Base-by-base conservation (phyloP, 2,329 filamentous ascomycete genomes). In the Grosmannia huntii region DNA sequence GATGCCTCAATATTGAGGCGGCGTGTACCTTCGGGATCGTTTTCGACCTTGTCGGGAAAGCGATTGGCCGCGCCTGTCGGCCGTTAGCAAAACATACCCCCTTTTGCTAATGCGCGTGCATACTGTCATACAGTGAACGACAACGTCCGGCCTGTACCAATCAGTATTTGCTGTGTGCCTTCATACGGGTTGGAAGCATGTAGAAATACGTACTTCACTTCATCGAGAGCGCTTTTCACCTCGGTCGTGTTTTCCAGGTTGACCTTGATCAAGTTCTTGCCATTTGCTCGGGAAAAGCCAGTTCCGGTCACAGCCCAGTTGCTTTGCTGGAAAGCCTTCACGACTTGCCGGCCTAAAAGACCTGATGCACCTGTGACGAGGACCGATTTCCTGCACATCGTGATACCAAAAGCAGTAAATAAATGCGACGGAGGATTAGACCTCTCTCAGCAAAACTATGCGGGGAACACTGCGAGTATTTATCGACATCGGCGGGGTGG, bases 361-460 rank as follows among this genome's bases (percentile, higher is more conserved):
- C 90, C 90, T 23, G 87, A 92, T 44, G 89, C 90, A 59, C 90
- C 90, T 7, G 90, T 96, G 58, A 96, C 75, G 28, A 96, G 76
- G 11, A 81, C 89, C 28, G 78, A 84, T 60, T 79, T 72, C 7
- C 60, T 56, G 1, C 68, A 56, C 71, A 74, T 74, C n/a, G 14
- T 38, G 23, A 28, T 44, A 14, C 9, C 4, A 5, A 12, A n/a
- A n/a, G 4, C 41, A 14, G 19, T 19, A 12, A 36, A 33, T 9
- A 28, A 28, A 28, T 5, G 28, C 5, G 7, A 28, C 5, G 25
- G 1, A 10, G 5, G 41, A n/a, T 46, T 7, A n/a, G 7, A 44
- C 3, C 16, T 9, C 6, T n/a, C 41, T 44, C n/a, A 7, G 41
- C 16, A 16, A 19, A 2, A 21, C 6, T n/a, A 7, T 44, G 19